Evolutionary conservation across 805 yeast genomes (phyloP), one percentile per base, ranked within the genome.

Genomic region (Ogataea naganishii): DNA sequence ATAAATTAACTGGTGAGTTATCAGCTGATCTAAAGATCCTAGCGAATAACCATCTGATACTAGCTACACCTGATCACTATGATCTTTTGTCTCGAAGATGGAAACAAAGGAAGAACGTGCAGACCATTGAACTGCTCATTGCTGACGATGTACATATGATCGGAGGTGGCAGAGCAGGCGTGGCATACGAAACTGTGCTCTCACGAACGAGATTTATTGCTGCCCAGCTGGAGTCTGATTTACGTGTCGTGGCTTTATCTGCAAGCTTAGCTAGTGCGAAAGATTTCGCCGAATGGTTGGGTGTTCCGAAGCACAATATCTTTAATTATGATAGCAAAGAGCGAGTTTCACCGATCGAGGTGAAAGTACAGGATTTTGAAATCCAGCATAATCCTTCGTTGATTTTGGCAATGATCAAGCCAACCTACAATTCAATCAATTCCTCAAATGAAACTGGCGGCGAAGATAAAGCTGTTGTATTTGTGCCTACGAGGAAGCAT

Each of bases 271-370:
- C 92, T 0, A 81, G 78, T 46, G 82, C 80, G 3, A 64, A 72
- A 30, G 95, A 84, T 39, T 54, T 88, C 34, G 89, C 82, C 1
- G 83, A 79, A 31, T 92, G 97, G 96, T 53, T 92, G 18, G 94
- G 92, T 2, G 77, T 80, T 16, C 42, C 66, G 1, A 78, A 74
- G 43, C 58, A 53, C 14, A 63, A 73, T 28, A 63, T 77, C 5
- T 84, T 64, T 59, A 86, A 85, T 44, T 86, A 80, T 48, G 66
- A 74, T 12, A 76, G 94, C 0, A 59, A 59, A 29, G 78, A 75
- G 25, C 61, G 89, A 33, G 57, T 61, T 7, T 47, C 57, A 24
- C 74, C 81, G 4, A 42, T 84, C 10, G 72, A 68, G 32, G 72
- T 81, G 14, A 77, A 66, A 39, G 44, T 81, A 26, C 72, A 68